Evolutionary conservation across 768 basidiomycete genomes (phyloP), one percentile per base, ranked within the genome.

Genomic region (Termitomyces sp.): DNA sequence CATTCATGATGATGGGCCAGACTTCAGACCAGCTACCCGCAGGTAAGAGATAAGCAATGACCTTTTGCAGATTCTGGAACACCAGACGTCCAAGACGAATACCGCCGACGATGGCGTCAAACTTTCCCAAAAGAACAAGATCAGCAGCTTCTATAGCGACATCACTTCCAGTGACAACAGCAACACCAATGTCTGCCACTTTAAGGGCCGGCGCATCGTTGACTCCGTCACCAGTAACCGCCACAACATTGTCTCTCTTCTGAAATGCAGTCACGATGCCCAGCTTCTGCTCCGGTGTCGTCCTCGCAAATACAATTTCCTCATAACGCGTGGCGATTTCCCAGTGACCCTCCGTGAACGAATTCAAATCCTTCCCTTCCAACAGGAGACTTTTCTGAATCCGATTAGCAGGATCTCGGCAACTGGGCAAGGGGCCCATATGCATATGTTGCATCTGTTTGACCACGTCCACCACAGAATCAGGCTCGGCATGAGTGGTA

Each of bases 11-110:
- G 52, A 87, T 81, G 0, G 72, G 74, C 72, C 83, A 77, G 57
- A 84, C 77, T 61, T 86, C 83, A 18, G 82, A 79, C 71, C 84
- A 86, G 22, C 78, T n/a, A n/a, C 82, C 80, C n/a, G 79, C 76
- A 10, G 78, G 79, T 66, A 79, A 73, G 9, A 79, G 64, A 57
- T 78, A 76, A n/a, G 76, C 61, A 18, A 75, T 74, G 42, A 79
- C 68, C 74, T 82, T 78, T 76, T 80, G 76, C 55, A 85, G 62
- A 61, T 85, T 85, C 62, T 83, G 81, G 58, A 84, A 84, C 0
- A 82, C 78, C 41, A 82, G 67, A 37, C 83, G 79, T 51, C 84
- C 84, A 67, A 83, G 78, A 61, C 82, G 75, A 58, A 85, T 81
- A 1, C 81, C 84, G 54, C 78, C 74, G 4, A 77, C 77, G 61